Conservation (phyloP, 192 early-diverging fungal genomes). For the Dissophora ornata region DNA sequence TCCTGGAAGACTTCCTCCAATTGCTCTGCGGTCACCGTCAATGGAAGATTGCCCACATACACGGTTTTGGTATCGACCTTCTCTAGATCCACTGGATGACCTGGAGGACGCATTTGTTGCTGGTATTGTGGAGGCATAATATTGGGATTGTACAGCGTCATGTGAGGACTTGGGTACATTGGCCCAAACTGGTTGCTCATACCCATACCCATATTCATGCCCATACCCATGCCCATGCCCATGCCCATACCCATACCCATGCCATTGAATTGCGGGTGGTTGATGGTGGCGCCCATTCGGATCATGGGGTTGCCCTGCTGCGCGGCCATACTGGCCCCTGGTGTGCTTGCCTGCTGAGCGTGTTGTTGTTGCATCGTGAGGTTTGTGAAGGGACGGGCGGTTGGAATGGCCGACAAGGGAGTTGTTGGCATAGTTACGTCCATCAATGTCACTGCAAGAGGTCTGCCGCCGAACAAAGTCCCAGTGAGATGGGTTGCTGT, state of each 20-base stretch:
- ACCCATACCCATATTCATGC: constrained; percentile 26
- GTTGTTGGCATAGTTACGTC: constrained; percentile 26
- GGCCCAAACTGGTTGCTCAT: constrained; percentile 40
- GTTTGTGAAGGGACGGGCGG: constrained; percentile 32
- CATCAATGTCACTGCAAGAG: constrained; percentile 38
- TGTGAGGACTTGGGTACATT: constrained; percentile 50
- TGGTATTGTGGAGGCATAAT: constrained; percentile 33
- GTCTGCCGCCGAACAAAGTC: constrained; percentile 48
- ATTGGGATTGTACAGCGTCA: constrained; percentile 41
- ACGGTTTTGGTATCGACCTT: constrained; percentile 49
- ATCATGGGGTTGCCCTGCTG: constrained; percentile 34
- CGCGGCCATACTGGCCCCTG: background rate
- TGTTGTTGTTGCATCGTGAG: constrained; percentile 36
- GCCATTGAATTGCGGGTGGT: constrained; percentile 45
- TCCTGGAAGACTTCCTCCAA: constrained; percentile 46
- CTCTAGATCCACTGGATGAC: constrained; percentile 30
- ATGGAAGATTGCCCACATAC: constrained; percentile 45
- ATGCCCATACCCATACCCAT: constrained; percentile 31
- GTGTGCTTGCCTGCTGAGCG: constrained; percentile 2
- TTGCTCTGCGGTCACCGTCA: constrained; percentile 46
- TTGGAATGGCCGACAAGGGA: constrained; percentile 1
- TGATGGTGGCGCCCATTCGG: constrained; percentile 47
- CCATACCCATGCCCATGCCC: constrained; percentile 26
- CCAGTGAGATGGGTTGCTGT: constrained; percentile 44
- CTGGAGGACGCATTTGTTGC: constrained; percentile 8